Base-by-base conservation (phyloP, 1,284 basidiomycete genomes). In the Ceratobasidium sp. region DNA sequence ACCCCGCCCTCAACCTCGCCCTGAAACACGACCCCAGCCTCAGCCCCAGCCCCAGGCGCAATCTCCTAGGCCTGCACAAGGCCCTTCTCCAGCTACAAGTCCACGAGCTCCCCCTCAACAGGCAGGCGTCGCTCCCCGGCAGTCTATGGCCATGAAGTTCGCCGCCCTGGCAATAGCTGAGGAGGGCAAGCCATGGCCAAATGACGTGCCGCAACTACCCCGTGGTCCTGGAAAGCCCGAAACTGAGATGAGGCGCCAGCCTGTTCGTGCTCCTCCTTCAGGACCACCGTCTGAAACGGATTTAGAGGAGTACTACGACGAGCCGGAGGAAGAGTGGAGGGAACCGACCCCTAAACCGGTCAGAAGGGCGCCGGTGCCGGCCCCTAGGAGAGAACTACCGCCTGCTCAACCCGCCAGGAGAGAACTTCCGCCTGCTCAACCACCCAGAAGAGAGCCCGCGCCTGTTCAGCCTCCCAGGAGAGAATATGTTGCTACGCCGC, bases 71-170 rank as follows among this genome's bases (percentile, higher is more conserved):
- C 23, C 73, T 46, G 28, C 50, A 44, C 62, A 52, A 15, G n/a
- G 44, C 12, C 46, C n/a, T 6, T 66, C 62, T 20, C 73, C 73
- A 44, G 64, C 38, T 26, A 66, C 73, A 57, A 76, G 73, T 52
- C 73, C 73, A 20, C 61, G 73, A 50, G 48, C 33, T n/a, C 28
- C 48, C 54, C 40, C 61, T 44, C 73, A 54, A 46, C 54, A 59
- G 46, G 57, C 70, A 12, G 38, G 23, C 20, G 10, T n/a, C 15
- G 70, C 70, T 46, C 70, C 56, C 38, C 50, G 50, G 5, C 73
- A 76, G 62, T 76, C 73, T 26, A 76, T 76, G 73, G 73, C 73
- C 5, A 76, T 76, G 73, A 76, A 46, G 73, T 40, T 76, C 6
- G 73, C 73, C 26, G 73, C 73, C 33, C 73, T 66, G 56, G 62